Conservation (phyloP, 2,329 filamentous ascomycete species). For the Colletotrichum viniferum region DNA sequence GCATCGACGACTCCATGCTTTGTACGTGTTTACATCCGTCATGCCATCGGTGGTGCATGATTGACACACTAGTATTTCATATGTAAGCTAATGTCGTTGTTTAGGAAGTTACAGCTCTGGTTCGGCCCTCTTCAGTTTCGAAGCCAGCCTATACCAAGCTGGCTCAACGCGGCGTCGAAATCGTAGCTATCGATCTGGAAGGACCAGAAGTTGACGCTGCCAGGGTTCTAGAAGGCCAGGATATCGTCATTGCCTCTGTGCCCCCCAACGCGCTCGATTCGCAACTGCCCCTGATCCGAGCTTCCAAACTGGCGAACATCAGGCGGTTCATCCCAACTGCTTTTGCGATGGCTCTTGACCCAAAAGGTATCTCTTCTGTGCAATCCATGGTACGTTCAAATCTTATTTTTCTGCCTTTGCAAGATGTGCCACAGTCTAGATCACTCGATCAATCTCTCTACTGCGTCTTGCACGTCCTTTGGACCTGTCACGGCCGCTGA, state of each 20-base stretch:
- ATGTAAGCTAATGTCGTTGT: accelerated
- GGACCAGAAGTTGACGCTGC: neutral
- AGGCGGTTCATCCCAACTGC: neutral
- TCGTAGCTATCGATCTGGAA: neutral
- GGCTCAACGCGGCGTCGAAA: neutral
- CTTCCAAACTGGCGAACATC: neutral
- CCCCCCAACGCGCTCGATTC: neutral
- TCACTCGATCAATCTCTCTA: too few relatives aligned
- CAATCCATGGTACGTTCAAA: neutral
- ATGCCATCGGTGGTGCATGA: accelerated
- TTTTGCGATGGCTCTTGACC: neutral
- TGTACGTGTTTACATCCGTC: accelerated
- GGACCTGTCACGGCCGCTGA: accelerated
- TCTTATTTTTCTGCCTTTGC: too few relatives aligned
- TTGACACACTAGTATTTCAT: accelerated
- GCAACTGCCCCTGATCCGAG: neutral
- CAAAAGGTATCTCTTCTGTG: neutral
- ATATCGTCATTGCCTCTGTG: neutral
- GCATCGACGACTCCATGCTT: neutral
- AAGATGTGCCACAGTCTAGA: too few relatives aligned
- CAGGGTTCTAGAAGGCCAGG: neutral
- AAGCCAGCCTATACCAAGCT: neutral
- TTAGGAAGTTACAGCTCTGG: neutral
- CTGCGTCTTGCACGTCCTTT: too few relatives aligned
- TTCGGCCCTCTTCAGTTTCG: neutral